Percentiles rank a stretch among this genome's conserved stretches.
Conservation (phyloP, 257 asterid genomes). For the Voacanga thouarsii region DNA sequence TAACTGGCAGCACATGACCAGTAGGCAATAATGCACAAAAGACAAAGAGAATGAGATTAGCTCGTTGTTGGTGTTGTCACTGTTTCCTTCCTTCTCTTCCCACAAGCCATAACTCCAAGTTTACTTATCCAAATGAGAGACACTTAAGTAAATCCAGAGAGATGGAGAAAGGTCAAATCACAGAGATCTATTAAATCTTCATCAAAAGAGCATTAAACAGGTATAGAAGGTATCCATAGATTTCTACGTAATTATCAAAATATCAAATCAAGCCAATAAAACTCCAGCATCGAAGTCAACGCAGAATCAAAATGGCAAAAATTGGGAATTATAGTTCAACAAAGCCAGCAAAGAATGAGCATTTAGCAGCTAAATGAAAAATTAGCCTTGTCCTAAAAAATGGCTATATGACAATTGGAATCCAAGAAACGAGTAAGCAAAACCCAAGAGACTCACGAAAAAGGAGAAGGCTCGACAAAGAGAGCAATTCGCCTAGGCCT, state of each 20-base stretch:
- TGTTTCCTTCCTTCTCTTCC: neutral
- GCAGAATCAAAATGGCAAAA: neutral
- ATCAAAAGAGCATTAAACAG: neutral
- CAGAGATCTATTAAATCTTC: conserved; percentile 9
- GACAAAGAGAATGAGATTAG: neutral
- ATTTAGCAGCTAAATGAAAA: neutral
- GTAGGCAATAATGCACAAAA: neutral
- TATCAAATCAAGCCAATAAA: conserved; percentile 10
- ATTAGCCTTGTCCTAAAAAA: neutral
- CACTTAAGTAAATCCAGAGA: neutral
- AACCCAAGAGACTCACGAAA: conserved; percentile 62
- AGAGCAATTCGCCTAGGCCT: conserved; percentile 90
- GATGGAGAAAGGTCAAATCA: neutral
- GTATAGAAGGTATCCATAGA: neutral
- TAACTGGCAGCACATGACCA: conserved; percentile 16
- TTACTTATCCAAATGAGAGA: neutral
- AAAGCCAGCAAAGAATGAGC: neutral
- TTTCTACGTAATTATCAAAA: conserved; percentile 2
- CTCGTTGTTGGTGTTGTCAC: neutral
- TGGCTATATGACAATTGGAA: neutral
- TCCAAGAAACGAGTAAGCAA: neutral
- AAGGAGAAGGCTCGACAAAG: conserved; percentile 98
- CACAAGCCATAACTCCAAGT: neutral
- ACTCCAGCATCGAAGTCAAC: conserved; percentile 11
- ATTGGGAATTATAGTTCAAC: neutral